These are phyloP conservation scores for Glebionis coronaria DNA, from an alignment of 129 eudicot genomes.

Conservation along the genomic window DNA sequence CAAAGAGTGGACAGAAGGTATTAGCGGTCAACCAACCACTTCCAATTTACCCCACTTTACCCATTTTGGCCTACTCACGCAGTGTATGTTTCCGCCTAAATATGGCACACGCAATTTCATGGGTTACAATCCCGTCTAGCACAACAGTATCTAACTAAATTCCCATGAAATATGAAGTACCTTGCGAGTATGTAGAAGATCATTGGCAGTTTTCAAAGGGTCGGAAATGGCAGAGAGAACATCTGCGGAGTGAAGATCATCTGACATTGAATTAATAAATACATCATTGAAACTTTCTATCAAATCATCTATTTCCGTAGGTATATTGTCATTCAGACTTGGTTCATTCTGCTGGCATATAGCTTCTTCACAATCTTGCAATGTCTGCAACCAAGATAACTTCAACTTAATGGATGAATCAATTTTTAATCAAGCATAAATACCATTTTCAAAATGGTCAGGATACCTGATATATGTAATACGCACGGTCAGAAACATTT, in stretches of 20 bases:
- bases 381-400: constrained; percentile 55
- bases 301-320: constrained; percentile 46
- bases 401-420: neutral
- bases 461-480: constrained; percentile 85
- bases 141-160: neutral
- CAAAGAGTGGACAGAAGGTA: too few relatives aligned
- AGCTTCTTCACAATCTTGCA: constrained; percentile 68
- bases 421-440: neutral
- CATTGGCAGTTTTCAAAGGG: constrained; percentile 85
- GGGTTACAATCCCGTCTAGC: neutral
- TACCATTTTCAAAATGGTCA: neutral
- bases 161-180: constrained; percentile 33
- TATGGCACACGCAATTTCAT: neutral
- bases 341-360: constrained; percentile 38
- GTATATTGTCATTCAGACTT: constrained; percentile 42
- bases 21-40: too few relatives aligned
- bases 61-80: too few relatives aligned
- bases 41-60: neutral
- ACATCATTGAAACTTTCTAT: constrained; percentile 52
- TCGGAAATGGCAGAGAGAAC: constrained; percentile 86
- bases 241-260: constrained; percentile 87
- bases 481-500: constrained; percentile 86
- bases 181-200: constrained; percentile 87
- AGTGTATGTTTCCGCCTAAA: too few relatives aligned
- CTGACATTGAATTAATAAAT: constrained; percentile 70